Conservation (phyloP, 192 early-diverging fungal genomes). For the Ambispora gerdemannii region DNA sequence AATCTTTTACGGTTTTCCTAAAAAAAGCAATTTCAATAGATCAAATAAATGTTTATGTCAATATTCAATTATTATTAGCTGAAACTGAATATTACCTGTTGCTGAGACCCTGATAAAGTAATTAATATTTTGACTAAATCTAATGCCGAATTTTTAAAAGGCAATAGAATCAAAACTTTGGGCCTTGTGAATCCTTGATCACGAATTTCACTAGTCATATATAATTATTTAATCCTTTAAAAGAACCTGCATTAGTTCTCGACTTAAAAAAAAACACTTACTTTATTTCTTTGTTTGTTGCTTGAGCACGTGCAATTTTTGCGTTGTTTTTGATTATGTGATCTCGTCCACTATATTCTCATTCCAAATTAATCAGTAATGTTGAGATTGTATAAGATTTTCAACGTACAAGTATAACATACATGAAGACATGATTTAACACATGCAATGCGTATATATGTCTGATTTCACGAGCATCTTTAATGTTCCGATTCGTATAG, state of each 20-base stretch:
- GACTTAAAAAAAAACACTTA: slow-evolving; percentile 27
- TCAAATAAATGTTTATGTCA: neutral
- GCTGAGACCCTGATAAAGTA: slow-evolving; percentile 72
- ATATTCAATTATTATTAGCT: neutral
- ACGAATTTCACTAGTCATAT: slow-evolving; percentile 61
- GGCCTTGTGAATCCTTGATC: slow-evolving; percentile 97
- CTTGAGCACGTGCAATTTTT: slow-evolving; percentile 63
- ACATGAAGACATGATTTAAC: slow-evolving; percentile 89
- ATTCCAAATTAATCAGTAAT: no score
- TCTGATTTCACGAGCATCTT: slow-evolving; percentile 68
- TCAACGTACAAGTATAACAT: neutral
- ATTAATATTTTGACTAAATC: slow-evolving; percentile 77
- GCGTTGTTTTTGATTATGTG: slow-evolving; percentile 78
- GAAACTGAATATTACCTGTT: slow-evolving; percentile 48
- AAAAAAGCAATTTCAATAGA: neutral
- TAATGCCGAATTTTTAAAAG: slow-evolving; percentile 80
- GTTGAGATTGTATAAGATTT: slow-evolving; percentile 2
- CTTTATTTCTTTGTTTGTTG: slow-evolving; percentile 49
- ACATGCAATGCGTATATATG: slow-evolving; percentile 76
- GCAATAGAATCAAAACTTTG: slow-evolving; percentile 84
- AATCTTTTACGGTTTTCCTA: slow-evolving; percentile 82
- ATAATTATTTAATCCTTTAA: slow-evolving; percentile 31
- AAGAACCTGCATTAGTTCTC: neutral
- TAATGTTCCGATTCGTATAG: slow-evolving; percentile 57
- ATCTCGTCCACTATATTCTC: slow-evolving; percentile 56